phyloP scores from a whole-genome alignment of 1,284 basidiomycete species.

The Trichosporon sp. region DNA sequence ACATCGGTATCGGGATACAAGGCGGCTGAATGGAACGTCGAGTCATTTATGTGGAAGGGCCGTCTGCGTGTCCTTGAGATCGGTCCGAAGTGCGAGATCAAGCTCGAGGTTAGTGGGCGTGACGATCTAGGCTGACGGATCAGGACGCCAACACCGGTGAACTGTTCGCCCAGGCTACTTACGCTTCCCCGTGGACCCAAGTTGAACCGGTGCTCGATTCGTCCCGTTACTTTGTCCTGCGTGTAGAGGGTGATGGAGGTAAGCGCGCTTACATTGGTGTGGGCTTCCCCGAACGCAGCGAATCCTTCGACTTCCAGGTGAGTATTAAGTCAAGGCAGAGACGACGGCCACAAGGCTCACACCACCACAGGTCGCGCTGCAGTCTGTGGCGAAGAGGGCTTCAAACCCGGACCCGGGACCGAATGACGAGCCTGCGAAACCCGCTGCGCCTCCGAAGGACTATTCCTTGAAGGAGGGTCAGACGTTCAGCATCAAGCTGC shows the following conservation, averaged over 20 bases:
- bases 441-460: constrained; percentile 80
- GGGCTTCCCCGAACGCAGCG: constrained; percentile 84
- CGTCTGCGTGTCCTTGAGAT: constrained; percentile 45
- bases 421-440: constrained; percentile 41
- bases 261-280: constrained; percentile 88
- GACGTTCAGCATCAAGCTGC: constrained; percentile 86
- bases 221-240: constrained; percentile 89
- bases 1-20: constrained; percentile 46
- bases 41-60: constrained; percentile 48
- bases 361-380: constrained; percentile 66
- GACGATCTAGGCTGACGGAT: not conserved
- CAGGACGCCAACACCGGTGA: constrained; percentile 46
- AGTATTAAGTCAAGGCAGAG: constrained; percentile 1
- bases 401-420: constrained; percentile 20
- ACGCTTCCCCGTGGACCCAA: constrained; percentile 66
- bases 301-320: constrained; percentile 77
- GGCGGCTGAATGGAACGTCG: constrained; percentile 48
- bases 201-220: constrained; percentile 96
- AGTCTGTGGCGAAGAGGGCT: constrained; percentile 84
- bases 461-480: constrained; percentile 95
- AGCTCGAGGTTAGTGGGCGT: constrained; percentile 40
- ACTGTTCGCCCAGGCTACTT: constrained; percentile 84
- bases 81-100: constrained; percentile 41
- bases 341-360: not conserved
- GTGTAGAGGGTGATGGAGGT: constrained; percentile 74